Evolutionary conservation across 2,329 filamentous ascomycete species (phyloP), one percentile per base, ranked within the genome.

Genomic region (Venturia aucupariae): DNA sequence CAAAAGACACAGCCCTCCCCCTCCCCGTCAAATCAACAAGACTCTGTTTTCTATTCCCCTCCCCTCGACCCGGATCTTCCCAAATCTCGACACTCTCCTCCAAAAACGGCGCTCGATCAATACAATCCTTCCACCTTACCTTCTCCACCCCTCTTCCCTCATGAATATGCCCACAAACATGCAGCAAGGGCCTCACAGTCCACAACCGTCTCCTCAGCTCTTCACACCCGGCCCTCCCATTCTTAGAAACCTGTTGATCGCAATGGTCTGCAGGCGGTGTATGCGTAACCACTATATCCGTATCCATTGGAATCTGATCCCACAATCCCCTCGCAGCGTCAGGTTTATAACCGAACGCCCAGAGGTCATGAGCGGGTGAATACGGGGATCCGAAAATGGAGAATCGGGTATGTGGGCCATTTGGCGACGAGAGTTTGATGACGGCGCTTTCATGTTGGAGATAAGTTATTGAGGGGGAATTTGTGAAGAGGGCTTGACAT

Each of bases 101-200:
- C 55, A 77, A 78, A 68, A 77, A 81, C 24, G 30, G 60, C 30
- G 38, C n/a, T 5, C 35, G 32, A 7, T 24, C 46, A 41, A 30
- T 19, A 13, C 51, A 39, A 22, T 57, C 42, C 17, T 48, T 78
- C 89, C 89, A 92, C 27, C 72, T 74, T 90, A 92, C 2, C 82
- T 82, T 39, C 77, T 77, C 74, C 95, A 90, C 66, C 84, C 83
- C 35, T 85, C 82, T 73, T 8, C 85, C 89, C 71, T 83, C 88
- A 76, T 96, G 92, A 24, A 92, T 82, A 75, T 96, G 92, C 0
- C 91, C 92, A 73, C 94, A 96, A 59, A 96, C 82, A 74, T 96
- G 90, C 13, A 96, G 77, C 15, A 79, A 79, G 0, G 92, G 92
- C 67, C 84, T 86, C 13, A 91, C 85, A 46, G 88, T 84, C 86